Conservation (phyloP, 2,329 filamentous ascomycete species). For the Kalmusia sp. region DNA sequence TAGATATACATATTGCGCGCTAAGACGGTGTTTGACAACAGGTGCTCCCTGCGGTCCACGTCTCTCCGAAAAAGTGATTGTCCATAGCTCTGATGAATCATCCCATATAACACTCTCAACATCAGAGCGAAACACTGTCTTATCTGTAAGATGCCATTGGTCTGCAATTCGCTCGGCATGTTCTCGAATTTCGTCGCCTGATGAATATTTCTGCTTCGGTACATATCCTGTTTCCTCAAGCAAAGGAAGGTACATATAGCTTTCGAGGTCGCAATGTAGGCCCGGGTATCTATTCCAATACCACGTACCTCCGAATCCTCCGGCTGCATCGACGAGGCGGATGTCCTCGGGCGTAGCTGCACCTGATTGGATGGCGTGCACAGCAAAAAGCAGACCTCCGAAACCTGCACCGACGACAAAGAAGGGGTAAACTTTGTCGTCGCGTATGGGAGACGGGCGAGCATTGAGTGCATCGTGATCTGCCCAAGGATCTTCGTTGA, state of each 20-base stretch:
- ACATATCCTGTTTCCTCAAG: constrained; percentile 12
- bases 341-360: constrained; percentile 3
- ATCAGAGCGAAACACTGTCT: constrained; percentile 50
- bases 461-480: constrained; percentile 6
- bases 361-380: constrained; percentile 3
- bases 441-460: background rate
- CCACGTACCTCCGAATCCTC: constrained; percentile 14
- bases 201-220: constrained; percentile 55
- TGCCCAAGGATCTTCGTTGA: constrained; percentile 11
- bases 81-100: background rate
- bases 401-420: constrained; percentile 8
- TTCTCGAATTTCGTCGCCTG: constrained; percentile 51
- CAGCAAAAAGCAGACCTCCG: constrained; percentile 3
- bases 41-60: background rate
- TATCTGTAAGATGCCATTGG: background rate
- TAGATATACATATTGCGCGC: constrained; percentile 40
- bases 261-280: constrained; percentile 12
- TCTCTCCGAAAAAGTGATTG: constrained; percentile 26
- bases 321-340: constrained; percentile 10
- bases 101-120: constrained; percentile 53
- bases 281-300: constrained; percentile 18
- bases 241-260: constrained; percentile 14
- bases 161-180: constrained; percentile 51
- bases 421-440: background rate
- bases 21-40: constrained; percentile 12